Base-by-base conservation (phyloP, 257 asterid species). In the Solanum appendiculatum region DNA sequence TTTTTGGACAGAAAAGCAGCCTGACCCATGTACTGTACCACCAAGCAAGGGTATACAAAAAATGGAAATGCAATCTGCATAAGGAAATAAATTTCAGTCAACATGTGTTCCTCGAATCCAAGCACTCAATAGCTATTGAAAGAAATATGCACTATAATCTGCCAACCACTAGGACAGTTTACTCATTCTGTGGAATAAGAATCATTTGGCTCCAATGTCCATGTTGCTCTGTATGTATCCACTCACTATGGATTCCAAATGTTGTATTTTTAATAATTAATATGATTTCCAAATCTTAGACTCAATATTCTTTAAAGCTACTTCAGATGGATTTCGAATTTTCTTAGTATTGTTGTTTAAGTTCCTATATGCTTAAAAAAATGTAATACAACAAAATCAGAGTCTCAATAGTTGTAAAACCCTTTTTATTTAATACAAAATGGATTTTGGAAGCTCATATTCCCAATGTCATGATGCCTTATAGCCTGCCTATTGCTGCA, bases 21-120 rank as follows among this genome's bases (percentile, higher is more conserved):
- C 89, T 97, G 99, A 70, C 99, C 99, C 98, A 95, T 94, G 91
- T 97, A 97, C 88, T 95, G 98, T 90, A 95, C 86, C 34, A 94
- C 97, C 91, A 97, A 93, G 88, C 98, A 94, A 75, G 99, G 99
- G 90, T 97, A 97, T 82, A 97, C 96, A 68, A 90, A 90, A 86
- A 89, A 89, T 36, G 93, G 87, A 92, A 95, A 97, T 83, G 98
- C 98, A 87, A 94, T 88, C 99, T 96, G 97, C 89, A 91, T 39
- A 89, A 69, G 48, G 23, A 34, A 15, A 86, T 25, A 88, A 73
- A 60, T 82, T 83, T 83, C 88, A 82, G 86, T 29, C 44, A 81
- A 81, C 85, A 3, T 48, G 85, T 29, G 85, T 18, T 48, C 44
- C 68, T 46, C 9, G 42, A 29, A 81, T 48, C 20, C 85, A 81